Evolutionary conservation across 306 rosid species (phyloP).

Genomic region (Elaeagnus macrophylla): DNA sequence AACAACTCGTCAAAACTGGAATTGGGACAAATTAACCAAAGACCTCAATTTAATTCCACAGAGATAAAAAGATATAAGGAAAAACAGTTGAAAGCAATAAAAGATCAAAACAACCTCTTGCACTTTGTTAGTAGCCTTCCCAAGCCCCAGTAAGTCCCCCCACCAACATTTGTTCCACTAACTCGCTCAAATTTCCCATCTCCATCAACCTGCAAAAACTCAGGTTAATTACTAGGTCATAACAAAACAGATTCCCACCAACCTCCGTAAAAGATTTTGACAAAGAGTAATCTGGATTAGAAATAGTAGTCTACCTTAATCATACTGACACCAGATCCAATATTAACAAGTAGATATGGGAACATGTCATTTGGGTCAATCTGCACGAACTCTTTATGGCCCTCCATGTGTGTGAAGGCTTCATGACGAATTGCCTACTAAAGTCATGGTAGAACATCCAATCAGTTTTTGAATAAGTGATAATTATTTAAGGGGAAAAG

Average conservation of each 20-base stretch:
- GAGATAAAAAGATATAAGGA: constrained; percentile 7
- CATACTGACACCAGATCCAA: constrained; percentile 99
- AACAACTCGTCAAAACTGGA: constrained; percentile 92
- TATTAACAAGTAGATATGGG: constrained; percentile 93
- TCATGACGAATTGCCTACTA: constrained; percentile 99
- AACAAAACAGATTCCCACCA: constrained; percentile 14
- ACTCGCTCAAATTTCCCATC: constrained; percentile 92
- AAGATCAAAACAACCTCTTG: constrained; percentile 51
- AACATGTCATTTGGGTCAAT: constrained; percentile 82
- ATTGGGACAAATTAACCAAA: constrained; percentile 27
- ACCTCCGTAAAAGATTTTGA: constrained; percentile 14
- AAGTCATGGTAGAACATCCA: constrained; percentile 38
- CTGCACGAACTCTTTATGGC: constrained; percentile 88
- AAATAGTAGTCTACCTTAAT: constrained; percentile 54
- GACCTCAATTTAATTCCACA: constrained; percentile 14
- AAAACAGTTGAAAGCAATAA: constrained; percentile 8
- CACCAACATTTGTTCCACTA: constrained; percentile 99
- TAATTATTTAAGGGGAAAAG: constrained; percentile 9
- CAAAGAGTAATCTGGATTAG: constrained; percentile 7
- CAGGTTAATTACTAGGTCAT: constrained; percentile 4
- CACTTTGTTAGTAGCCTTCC: constrained; percentile 93
- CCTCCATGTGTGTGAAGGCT: constrained; percentile 99
- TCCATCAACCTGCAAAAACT: constrained; percentile 69
- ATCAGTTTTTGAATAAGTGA: constrained; percentile 19
- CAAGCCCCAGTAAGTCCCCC: constrained; percentile 98